Conservation (phyloP, 163 green algal species). For the Volvox carteri region DNA sequence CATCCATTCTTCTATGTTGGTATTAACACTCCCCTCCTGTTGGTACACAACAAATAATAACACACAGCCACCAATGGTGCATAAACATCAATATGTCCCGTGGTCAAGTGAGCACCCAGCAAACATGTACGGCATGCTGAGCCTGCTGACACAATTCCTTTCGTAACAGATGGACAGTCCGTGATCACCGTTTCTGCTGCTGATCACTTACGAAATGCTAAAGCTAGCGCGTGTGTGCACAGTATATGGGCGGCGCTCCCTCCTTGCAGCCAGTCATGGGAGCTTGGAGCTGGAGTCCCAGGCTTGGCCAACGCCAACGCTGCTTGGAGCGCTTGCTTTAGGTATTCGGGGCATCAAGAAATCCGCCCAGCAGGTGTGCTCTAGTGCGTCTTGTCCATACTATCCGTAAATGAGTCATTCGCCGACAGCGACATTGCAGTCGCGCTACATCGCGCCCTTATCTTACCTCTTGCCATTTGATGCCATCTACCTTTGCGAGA, state of each 20-base stretch:
- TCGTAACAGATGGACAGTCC: not conserved
- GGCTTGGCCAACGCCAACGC: not conserved
- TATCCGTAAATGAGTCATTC: too few relatives aligned
- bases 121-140: constrained; percentile 22
- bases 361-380: constrained; percentile 21
- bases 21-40: too few relatives aligned
- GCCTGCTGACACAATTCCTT: constrained; percentile 17
- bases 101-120: too few relatives aligned
- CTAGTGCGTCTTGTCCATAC: too few relatives aligned
- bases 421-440: too few relatives aligned
- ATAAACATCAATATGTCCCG: too few relatives aligned
- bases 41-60: too few relatives aligned
- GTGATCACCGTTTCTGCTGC: not conserved
- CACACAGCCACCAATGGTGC: too few relatives aligned
- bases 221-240: not conserved
- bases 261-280: not conserved
- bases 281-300: not conserved
- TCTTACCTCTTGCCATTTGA: too few relatives aligned
- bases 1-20: constrained; percentile 30
- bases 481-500: too few relatives aligned
- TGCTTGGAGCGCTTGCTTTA: not conserved
- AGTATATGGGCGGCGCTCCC: not conserved
- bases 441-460: too few relatives aligned
- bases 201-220: not conserved
- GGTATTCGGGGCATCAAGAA: constrained; percentile 23